These are phyloP conservation scores for Fusarium goolgardi DNA, from an alignment of 2,329 filamentous ascomycete genomes.

Conservation along the genomic window DNA sequence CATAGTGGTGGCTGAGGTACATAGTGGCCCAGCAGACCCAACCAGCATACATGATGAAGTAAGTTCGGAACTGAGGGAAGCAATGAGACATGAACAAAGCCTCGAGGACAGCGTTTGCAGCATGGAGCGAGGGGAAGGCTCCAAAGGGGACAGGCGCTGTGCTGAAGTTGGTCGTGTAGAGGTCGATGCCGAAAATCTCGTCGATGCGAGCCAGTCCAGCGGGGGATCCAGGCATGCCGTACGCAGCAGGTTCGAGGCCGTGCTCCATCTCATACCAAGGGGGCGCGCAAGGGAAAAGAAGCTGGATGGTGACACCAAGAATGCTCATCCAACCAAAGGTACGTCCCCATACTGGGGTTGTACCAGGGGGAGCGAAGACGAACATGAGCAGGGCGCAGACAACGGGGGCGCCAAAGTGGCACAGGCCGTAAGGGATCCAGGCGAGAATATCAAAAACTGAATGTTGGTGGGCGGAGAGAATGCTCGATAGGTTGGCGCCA, in stretches of 20 bases:
- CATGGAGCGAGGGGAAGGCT: slow-evolving; percentile 93
- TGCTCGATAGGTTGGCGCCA: slow-evolving; percentile 94
- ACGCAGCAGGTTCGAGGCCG: slow-evolving; percentile 89
- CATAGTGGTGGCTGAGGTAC: slow-evolving; percentile 98
- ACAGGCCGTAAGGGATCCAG: slow-evolving; percentile 92
- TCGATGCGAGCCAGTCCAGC: slow-evolving; percentile 91
- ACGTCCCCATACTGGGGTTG: slow-evolving; percentile 83
- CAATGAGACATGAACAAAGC: slow-evolving; percentile 93
- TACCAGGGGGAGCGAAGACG: slow-evolving; percentile 87
- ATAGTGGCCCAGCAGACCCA: slow-evolving; percentile 99
- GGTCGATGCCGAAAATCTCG: slow-evolving; percentile 86
- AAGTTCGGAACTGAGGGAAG: slow-evolving; percentile 83
- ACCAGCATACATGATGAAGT: slow-evolving; percentile 85
- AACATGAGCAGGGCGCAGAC: slow-evolving; percentile 85
- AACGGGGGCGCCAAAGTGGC: slow-evolving; percentile 88
- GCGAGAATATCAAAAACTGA: slow-evolving; percentile 86
- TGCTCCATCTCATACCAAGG: slow-evolving; percentile 98
- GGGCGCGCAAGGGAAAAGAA: slow-evolving; percentile 91
- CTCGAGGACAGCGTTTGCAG: slow-evolving; percentile 87
- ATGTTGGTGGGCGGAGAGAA: slow-evolving; percentile 89
- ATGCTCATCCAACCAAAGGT: slow-evolving; percentile 95
- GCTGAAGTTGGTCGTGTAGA: slow-evolving; percentile 93
- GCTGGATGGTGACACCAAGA: slow-evolving; percentile 85
- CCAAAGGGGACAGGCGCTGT: slow-evolving; percentile 93
- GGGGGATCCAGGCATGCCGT: slow-evolving; percentile 89